Base-by-base conservation (phyloP, 2,329 filamentous ascomycete genomes). In the Diaporthe sp. region DNA sequence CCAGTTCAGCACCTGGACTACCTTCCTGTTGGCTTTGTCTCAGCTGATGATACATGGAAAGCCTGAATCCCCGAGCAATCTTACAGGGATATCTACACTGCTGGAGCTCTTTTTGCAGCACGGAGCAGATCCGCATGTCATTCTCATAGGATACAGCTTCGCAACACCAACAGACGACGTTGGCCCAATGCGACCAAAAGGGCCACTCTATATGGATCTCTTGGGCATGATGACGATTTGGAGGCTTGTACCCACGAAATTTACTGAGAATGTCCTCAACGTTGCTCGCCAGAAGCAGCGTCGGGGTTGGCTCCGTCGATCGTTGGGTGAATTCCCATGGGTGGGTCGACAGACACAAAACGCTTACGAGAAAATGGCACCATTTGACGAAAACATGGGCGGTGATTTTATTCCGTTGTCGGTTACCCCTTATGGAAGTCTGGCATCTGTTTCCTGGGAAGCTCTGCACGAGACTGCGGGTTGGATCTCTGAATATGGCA, bases 61-160 rank as follows among this genome's bases (percentile, higher is more conserved):
- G 12, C 25, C 51, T 13, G 10, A 15, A 57, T 7, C 1, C 5
- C 7, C 6, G 6, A 57, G 53, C 28, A 57, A 57, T 57, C 15
- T 31, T 19, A 19, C 22, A 37, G 31, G 42, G 6, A 34, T 61
- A 0, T 49, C 42, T 17, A 39, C 42, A 3, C 8, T 53, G 5
- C 34, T 73, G 9, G n/a, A 65, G 1, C 28, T 65, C 6, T 73
- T 73, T 13, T n/a, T 73, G n/a, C 19, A 31, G n/a, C 57, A 61
- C 19, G 71, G 57, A 4, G 71, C 71, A n/a, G 58, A 73, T 15
- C 31, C 46, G 5, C n/a, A 15, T 6, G 46, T 46, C 65, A 4
- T 49, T 12, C 55, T 70, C 19, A 17, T 70, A 19, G 53, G 53
- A 10, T 57, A 57, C 53, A 57, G 25, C 28, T 57, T 57, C 53